Conservation (phyloP, 169 alveolate genomes). For the Babesia caballi region DNA sequence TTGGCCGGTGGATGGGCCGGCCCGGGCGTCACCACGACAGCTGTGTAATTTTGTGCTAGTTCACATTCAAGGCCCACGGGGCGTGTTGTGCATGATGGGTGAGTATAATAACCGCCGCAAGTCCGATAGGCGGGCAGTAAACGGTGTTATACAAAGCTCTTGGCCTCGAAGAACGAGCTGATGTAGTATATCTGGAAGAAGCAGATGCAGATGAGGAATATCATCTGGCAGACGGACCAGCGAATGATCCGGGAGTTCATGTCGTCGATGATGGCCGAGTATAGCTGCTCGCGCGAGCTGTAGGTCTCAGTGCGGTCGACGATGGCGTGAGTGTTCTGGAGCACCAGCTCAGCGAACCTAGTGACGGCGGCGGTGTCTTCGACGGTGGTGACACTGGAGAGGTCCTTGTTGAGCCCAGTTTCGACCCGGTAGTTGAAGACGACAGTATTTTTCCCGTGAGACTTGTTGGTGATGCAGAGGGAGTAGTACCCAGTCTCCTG, state of each 20-base stretch:
- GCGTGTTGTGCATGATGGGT: too few relatives aligned
- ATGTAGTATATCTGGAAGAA: conserved; percentile 63
- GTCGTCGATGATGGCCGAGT: conserved; percentile 41
- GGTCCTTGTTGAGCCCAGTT: conserved; percentile 36
- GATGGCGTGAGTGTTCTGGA: conserved; percentile 47
- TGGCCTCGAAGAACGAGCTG: conserved; percentile 65
- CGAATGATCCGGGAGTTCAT: conserved; percentile 59
- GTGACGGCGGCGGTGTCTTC: conserved; percentile 50
- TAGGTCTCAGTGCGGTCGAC: conserved; percentile 61
- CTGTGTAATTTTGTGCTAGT: too few relatives aligned
- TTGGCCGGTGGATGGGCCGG: too few relatives aligned
- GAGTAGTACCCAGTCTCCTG: conserved; percentile 47
- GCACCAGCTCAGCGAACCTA: conserved; percentile 37
- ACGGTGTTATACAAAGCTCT: conserved; percentile 60
- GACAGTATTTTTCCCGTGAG: conserved; percentile 6
- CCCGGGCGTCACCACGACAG: too few relatives aligned
- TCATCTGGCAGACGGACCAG: conserved; percentile 57
- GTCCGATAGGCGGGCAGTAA: too few relatives aligned
- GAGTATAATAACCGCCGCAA: too few relatives aligned
- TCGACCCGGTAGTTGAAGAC: conserved; percentile 48
- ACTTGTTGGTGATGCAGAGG: conserved; percentile 35
- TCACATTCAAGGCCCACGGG: too few relatives aligned
- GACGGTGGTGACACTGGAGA: conserved; percentile 40
- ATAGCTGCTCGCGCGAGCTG: conserved; percentile 53
- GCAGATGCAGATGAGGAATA: conserved; percentile 45